Evolutionary conservation across 441 rosid genomes (phyloP).

Genomic region (Adansonia rubrostipa): DNA sequence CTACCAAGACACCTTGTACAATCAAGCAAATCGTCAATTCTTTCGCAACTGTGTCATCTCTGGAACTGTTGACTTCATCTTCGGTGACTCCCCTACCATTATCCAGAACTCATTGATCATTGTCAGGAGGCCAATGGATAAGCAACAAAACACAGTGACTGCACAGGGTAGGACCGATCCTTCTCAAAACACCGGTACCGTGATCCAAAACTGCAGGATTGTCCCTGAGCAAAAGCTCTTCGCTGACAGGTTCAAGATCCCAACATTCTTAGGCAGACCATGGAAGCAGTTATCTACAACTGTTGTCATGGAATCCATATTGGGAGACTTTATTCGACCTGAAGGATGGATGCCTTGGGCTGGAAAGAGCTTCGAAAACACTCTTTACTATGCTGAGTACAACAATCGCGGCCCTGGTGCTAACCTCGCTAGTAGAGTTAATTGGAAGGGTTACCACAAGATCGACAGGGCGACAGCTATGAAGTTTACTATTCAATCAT

Average conservation of each 20-base stretch:
- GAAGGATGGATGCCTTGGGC: background rate
- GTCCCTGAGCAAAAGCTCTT: conserved; percentile 36
- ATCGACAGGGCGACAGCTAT: background rate
- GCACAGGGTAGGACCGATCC: conserved; percentile 36
- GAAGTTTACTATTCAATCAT: background rate
- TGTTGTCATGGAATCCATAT: conserved; percentile 38
- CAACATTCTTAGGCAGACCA: conserved; percentile 50
- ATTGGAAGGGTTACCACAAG: background rate
- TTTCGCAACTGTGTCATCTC: conserved; percentile 48
- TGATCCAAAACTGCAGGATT: conserved; percentile 48
- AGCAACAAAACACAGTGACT: conserved; percentile 38
- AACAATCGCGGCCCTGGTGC: background rate
- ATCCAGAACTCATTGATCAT: conserved; percentile 49
- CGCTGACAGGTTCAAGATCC: conserved; percentile 19
- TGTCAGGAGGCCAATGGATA: conserved; percentile 40
- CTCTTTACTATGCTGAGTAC: background rate
- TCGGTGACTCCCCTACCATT: conserved; percentile 40
- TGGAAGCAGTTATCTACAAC: conserved; percentile 48
- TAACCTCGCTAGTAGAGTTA: background rate
- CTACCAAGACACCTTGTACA: conserved; percentile 49
- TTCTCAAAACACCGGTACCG: conserved; percentile 36
- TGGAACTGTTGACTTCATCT: conserved; percentile 53
- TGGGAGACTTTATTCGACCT: background rate
- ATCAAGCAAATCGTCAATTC: conserved; percentile 47
- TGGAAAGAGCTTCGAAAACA: background rate